Base-by-base conservation (phyloP, 768 basidiomycete genomes). In the Termitomyces sp. region DNA sequence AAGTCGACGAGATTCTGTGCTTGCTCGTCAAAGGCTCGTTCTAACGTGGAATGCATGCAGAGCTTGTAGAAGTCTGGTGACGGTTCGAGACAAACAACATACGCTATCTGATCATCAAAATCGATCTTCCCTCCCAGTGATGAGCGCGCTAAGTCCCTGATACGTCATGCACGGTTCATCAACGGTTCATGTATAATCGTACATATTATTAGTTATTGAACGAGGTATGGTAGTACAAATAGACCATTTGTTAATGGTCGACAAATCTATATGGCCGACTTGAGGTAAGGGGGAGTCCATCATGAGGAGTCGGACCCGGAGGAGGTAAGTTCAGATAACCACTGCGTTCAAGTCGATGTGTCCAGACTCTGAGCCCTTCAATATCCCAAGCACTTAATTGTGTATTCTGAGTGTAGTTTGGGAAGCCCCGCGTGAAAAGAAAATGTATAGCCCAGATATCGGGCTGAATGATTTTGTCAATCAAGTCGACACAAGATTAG, bases 391-490 rank as follows among this genome's bases (percentile, higher is more conserved):
- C 5, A 25, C 20, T 32, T 16, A 41, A 41, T n/a, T 25, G 16
- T 6, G 50, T 51, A 22, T 23, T 51, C 40, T 40, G 40, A 20
- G 18, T 29, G 32, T 40, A 41, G 29, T 51, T 33, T 32, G 40
- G 42, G 31, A 33, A 52, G 12, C 18, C 29, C 12, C 29, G 40
- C n/a, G 51, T 52, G 23, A 43, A 52, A 9, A 52, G 32, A 18
- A 52, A 52, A 29, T 52, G 51, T 5, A 43, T 18, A 42, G 42
- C 22, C 51, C 49, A 40, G 2, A 50, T 50, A 15, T 50, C 15
- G 13, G 49, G 49, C 49, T 50, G 10, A 31, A 10, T 16, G 3
- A 35, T 16, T 22, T 20, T n/a, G n/a, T n/a, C n/a, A n/a, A n/a
- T n/a, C n/a, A n/a, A n/a, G n/a, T n/a, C n/a, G n/a, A n/a, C n/a